Conservation (phyloP, 2,329 filamentous ascomycete species). For the Pestalotiopsis sp. region DNA sequence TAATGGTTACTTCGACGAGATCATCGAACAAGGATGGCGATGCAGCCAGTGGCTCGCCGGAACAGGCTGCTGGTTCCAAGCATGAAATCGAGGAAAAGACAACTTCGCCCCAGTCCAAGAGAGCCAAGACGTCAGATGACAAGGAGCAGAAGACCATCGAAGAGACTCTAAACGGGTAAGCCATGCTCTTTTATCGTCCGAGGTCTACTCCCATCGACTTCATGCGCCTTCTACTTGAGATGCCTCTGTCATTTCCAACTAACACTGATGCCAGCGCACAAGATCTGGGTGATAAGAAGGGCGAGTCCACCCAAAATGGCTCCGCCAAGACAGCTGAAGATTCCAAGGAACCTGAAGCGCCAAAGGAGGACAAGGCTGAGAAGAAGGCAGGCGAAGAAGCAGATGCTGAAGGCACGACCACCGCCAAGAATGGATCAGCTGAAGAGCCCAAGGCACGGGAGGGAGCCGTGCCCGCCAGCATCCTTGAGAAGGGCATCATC, state of each 20-base stretch:
- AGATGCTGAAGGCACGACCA: slow-evolving; percentile 20
- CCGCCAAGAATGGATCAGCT: slow-evolving; percentile 23
- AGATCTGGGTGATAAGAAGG: neutral
- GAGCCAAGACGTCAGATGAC: slow-evolving; percentile 30
- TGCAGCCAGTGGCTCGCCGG: slow-evolving; percentile 10
- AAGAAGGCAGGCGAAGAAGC: slow-evolving; percentile 19
- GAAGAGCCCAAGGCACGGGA: slow-evolving; percentile 33
- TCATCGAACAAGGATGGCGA: slow-evolving; percentile 21
- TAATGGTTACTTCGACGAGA: slow-evolving; percentile 8
- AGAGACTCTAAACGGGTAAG: slow-evolving; percentile 41
- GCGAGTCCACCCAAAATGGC: neutral
- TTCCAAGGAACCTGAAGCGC: neutral
- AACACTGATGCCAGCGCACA: neutral
- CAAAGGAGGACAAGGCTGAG: slow-evolving; percentile 28
- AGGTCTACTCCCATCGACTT: neutral
- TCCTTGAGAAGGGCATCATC: slow-evolving; percentile 85
- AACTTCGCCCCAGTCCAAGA: slow-evolving; percentile 37
- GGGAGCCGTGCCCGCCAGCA: slow-evolving; percentile 42
- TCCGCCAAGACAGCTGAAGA: neutral
- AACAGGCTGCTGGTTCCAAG: slow-evolving; percentile 31
- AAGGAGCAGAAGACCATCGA: slow-evolving; percentile 54
- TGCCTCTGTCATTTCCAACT: neutral
- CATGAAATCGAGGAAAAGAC: slow-evolving; percentile 30
- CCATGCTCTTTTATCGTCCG: neutral
- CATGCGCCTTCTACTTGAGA: too few species aligned